Conservation (phyloP, 2,329 filamentous ascomycete genomes). For the Venturia pyrina region DNA sequence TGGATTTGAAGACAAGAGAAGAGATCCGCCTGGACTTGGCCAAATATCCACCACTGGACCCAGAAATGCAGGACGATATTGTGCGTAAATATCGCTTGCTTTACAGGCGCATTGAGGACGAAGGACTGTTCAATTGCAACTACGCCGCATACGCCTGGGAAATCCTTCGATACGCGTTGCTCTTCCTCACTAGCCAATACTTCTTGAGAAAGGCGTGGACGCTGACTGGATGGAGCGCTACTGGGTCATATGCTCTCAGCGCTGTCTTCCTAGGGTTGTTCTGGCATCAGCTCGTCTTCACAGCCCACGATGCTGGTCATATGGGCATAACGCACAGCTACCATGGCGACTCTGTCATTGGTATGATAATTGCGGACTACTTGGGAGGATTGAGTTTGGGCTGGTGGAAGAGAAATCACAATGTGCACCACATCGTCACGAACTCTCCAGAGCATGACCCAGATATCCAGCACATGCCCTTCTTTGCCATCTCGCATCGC, state of each 20-base stretch:
- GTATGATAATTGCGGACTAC: slow-evolving; percentile 83
- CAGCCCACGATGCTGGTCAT: slow-evolving; percentile 89
- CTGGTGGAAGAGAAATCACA: slow-evolving; percentile 97
- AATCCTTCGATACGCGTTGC: slow-evolving; percentile 56
- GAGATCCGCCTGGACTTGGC: slow-evolving; percentile 66
- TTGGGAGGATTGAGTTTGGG: slow-evolving; percentile 80
- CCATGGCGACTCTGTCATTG: slow-evolving; percentile 70
- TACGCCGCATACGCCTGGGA: slow-evolving; percentile 74
- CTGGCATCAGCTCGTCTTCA: slow-evolving; percentile 94
- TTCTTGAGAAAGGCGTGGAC: slow-evolving; percentile 18
- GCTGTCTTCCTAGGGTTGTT: slow-evolving; percentile 68
- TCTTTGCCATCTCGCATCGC: slow-evolving; percentile 56
- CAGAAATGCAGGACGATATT: slow-evolving; percentile 63
- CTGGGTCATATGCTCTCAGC: slow-evolving; percentile 44
- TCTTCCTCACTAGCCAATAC: slow-evolving; percentile 51
- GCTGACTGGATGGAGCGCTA: slow-evolving; percentile 3
- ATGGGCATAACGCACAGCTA: slow-evolving; percentile 96
- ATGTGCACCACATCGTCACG: slow-evolving; percentile 93
- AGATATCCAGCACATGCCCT: slow-evolving; percentile 69
- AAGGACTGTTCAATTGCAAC: slow-evolving; percentile 75
- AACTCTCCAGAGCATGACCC: slow-evolving; percentile 94
- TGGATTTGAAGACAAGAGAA: slow-evolving; percentile 64
- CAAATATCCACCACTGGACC: slow-evolving; percentile 72
- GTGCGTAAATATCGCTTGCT: slow-evolving; percentile 73
- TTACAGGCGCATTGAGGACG: slow-evolving; percentile 58